Percentiles rank a stretch among this genome's conserved stretches.
These are phyloP conservation scores for Ceratocystis alfenasii DNA, from an alignment of 2,329 filamentous ascomycete species.

Conservation along the genomic window DNA sequence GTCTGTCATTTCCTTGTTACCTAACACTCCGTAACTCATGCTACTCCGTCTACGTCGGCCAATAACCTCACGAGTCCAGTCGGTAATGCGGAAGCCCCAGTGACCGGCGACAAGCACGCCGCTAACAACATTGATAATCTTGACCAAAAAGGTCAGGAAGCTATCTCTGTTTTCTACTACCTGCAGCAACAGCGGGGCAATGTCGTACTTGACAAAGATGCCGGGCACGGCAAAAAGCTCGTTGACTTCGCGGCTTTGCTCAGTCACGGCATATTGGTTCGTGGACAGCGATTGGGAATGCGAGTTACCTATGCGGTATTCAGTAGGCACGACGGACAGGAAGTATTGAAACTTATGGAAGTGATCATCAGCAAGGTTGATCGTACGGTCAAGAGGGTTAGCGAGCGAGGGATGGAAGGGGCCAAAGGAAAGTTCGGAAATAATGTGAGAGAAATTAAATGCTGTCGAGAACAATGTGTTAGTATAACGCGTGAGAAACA, in stretches of 20 bases:
- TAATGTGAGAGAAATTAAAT: constrained; percentile 96
- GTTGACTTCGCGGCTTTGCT: constrained; percentile 60
- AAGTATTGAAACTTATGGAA: constrained; percentile 99
- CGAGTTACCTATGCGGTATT: constrained; percentile 58
- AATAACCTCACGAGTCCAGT: constrained; percentile 54
- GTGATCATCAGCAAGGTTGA: constrained; percentile 59
- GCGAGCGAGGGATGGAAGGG: constrained; percentile 88
- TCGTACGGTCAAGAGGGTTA: constrained; percentile 88
- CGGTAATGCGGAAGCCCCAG: constrained; percentile 77
- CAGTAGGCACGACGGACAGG: constrained; percentile 83
- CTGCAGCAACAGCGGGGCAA: constrained; percentile 82
- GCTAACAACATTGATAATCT: constrained; percentile 79
- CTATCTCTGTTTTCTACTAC: constrained; percentile 71
- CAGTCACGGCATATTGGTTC: constrained; percentile 96
- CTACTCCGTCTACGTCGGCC: constrained; percentile 38
- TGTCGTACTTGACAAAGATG: constrained; percentile 97
- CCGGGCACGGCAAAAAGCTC: constrained; percentile 63
- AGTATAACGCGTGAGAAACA: constrained; percentile 20
- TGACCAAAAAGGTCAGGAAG: constrained; percentile 61
- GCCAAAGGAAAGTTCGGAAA: constrained; percentile 92
- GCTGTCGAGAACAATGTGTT: constrained; percentile 34
- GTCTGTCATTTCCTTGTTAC: constrained; percentile 32
- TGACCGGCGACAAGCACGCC: constrained; percentile 88
- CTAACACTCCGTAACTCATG: constrained; percentile 39
- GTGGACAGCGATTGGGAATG: constrained; percentile 47